Evolutionary conservation across 257 asterid genomes (phyloP), one percentile per base, ranked within the genome.

Genomic region (Solanum pinnatisectum): DNA sequence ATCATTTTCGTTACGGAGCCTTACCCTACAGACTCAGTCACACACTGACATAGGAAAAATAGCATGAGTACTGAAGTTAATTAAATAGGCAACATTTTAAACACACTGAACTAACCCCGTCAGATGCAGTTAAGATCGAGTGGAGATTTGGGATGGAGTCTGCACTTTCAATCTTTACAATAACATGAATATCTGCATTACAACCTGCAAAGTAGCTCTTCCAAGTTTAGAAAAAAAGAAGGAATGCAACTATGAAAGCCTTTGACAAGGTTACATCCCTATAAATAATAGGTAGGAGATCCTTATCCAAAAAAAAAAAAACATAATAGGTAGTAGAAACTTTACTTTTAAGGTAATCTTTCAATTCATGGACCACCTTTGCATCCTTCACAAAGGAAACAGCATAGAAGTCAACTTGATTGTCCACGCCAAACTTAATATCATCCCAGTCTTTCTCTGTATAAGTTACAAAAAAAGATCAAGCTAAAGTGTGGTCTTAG

Each of bases 371-470:
- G 90, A 97, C 94, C 91, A 96, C 99, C 90, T 94, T 89, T 63
- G 98, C 99, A 94, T 96, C 98, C 93, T 97, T 97, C 70, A 97
- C 98, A 94, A 97, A 97, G 81, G 99, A 97, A 93, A 97, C 99
- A 84, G 99, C 99, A 89, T 97, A 97, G 93, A 94, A 97, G 92
- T 97, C 99, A 84, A 96, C 97, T 91, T 94, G 95, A 89, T 96
- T 97, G 89, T 97, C 98, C 90, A 97, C 99, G 36, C 99, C 99
- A 88, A 97, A 97, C 92, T 96, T 96, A 87, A 97, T 97, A 91
- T 97, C 99, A 85, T 96, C 99, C 99, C 99, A 97, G 90, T 96
- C 99, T 86, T 95, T 97, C 78, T 96, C 99, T 97, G 93, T 72
- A 52, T 70, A 85, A 88, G 87, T 84, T 82, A 85, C 59, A 74